Evolutionary conservation across 225 moss, liverwort and hornwort species (phyloP), one percentile per base, ranked within the genome.

Genomic region (Lunularia cruciata): DNA sequence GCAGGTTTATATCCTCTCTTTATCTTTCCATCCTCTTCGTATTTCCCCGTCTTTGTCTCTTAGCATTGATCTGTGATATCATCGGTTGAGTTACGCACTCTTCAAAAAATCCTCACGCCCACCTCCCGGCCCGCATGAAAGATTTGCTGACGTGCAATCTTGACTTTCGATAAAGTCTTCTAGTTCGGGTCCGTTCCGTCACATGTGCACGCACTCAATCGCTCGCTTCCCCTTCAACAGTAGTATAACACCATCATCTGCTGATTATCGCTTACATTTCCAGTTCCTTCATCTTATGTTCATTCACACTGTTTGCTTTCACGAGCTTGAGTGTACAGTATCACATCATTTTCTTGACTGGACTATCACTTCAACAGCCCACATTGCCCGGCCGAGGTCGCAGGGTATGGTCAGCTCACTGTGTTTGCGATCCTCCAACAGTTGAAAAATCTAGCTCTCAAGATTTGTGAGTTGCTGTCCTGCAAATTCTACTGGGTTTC

Each of bases 61-160:
- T n/a, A n/a, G n/a, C n/a, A 2, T 13, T 47, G 15, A 47, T 5
- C 5, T 2, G 46, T 47, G 15, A 47, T 13, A 14, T 47, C 46
- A n/a, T 47, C 46, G 19, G 15, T 47, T 19, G 46, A 4, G 15
- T 14, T 13, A 14, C 46, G 46, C 3, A 19, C 12, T 47, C 46
- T 47, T 47, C n/a, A n/a, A n/a, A n/a, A n/a, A 4, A 3, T 47
- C 46, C 19, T 15, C 46, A 47, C 3, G 12, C n/a, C n/a, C n/a
- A 47, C 19, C 49, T 23, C 49, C n/a, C n/a, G 23, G 30, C 27
- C 28, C 28, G 28, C 28, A 4, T 13, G 36, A 60, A 22, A 60
- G 60, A 20, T 60, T 60, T 37, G 34, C 60, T 60, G 60, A 60
- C 60, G 36, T n/a, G 35, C 60, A 18, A 7, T n/a, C 60, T 36